Base-by-base conservation (phyloP, 768 basidiomycete genomes). In the Termitomyces sp. region DNA sequence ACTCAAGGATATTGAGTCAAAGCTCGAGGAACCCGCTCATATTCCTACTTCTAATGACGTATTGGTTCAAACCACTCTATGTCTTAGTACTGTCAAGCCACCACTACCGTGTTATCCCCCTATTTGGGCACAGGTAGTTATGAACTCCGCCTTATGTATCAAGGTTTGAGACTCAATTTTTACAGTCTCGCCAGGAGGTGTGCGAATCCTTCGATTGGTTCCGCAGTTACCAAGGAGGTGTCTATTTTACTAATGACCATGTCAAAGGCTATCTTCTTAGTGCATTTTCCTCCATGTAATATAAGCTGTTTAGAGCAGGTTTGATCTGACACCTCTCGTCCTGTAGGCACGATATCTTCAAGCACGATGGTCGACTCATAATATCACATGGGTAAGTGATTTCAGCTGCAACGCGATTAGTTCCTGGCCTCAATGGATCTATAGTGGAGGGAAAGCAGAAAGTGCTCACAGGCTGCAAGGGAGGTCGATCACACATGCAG, bases 181-280 rank as follows among this genome's bases (percentile, higher is more conserved):
- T 47, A 16, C 20, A 92, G 90, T 88, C 89, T 28, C 83, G 91
- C 44, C 90, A 92, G 72, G 91, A 93, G 72, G 79, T 93, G 2
- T 93, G 91, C 73, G 91, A 93, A 70, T 82, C 86, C 5, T 83
- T 87, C 50, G 83, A 86, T 23, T 86, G 84, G 80, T 90, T 89
- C 70, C 77, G 83, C 35, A 86, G 82, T 62, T 93, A 90, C 68
- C 91, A 94, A 70, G 75, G 89, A 12, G 91, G 91, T 8, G 91
- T 94, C 5, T 93, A 93, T 69, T 82, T 79, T 53, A 69, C 71
- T 26, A 75, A 83, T 28, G 80, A 84, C 55, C 70, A 81, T 18
- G 88, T 81, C 18, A 86, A 82, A 67, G 91, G 92, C 2, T 94
- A 93, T 68, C 79, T 94, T 36, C 74, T 94, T 28, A 82, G 89